Percentiles rank a stretch among this genome's conserved stretches.
Evolutionary conservation across 2,329 filamentous ascomycete genomes (phyloP).

Genomic region (Aspergillus sojae): DNA sequence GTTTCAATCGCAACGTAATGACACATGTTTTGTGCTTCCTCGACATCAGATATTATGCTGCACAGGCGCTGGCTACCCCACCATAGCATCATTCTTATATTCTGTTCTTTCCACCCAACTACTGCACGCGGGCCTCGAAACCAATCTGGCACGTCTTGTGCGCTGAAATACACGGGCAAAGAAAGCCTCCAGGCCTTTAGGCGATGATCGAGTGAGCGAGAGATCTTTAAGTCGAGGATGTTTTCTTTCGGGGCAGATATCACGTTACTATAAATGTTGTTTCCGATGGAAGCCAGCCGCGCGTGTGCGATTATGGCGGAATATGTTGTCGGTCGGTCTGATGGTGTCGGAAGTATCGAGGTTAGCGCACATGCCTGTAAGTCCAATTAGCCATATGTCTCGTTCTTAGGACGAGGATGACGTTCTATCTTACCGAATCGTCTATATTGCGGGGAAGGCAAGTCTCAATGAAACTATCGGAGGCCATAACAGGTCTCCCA

Average conservation of each 20-base stretch:
- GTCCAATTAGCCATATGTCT: too few relatives aligned
- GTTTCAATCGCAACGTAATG: conserved; percentile 22
- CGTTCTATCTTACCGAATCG: conserved; percentile 15
- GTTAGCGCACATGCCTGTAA: neutral
- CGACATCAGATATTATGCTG: conserved; percentile 7
- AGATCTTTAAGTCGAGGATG: conserved; percentile 10
- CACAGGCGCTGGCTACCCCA: conserved; percentile 23
- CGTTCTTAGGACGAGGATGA: too few relatives aligned
- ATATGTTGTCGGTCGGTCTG: conserved; percentile 20
- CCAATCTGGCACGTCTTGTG: conserved; percentile 19
- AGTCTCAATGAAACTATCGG: conserved; percentile 35
- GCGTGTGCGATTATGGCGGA: conserved; percentile 25
- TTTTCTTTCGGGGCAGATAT: conserved; percentile 12
- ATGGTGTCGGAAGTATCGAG: conserved; percentile 6
- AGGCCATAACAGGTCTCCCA: conserved; percentile 33
- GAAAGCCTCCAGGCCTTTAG: conserved; percentile 23
- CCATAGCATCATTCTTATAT: conserved; percentile 26
- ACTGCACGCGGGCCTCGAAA: conserved; percentile 24
- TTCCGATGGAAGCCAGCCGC: conserved; percentile 19
- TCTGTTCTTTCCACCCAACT: conserved; percentile 27
- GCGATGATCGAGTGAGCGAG: conserved; percentile 25
- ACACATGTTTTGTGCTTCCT: conserved; percentile 23
- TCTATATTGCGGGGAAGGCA: conserved; percentile 24
- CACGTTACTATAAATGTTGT: conserved; percentile 19
- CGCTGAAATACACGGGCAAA: conserved; percentile 22